Conservation (phyloP, 1,284 basidiomycete species). For the Hemileia vastatrix region DNA sequence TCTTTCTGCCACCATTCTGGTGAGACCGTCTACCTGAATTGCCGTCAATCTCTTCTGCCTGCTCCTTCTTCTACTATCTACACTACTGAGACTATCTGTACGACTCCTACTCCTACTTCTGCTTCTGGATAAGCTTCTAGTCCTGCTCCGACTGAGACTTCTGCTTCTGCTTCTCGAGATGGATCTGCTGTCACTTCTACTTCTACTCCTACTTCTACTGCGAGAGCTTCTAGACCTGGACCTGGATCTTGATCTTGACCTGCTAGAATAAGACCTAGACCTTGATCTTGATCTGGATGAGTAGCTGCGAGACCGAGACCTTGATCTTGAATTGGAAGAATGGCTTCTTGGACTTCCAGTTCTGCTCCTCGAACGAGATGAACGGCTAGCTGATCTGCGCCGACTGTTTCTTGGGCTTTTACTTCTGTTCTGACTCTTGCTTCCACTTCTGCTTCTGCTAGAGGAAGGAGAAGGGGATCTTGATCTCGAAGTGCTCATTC, state of each 20-base stretch:
- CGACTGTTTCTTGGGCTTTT: no score
- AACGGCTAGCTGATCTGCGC: neutral
- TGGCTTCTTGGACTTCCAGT: no score
- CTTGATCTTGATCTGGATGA: neutral
- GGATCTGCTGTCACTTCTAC: neutral
- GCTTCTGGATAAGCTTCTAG: neutral
- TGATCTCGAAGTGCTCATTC: neutral
- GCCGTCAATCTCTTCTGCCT: neutral
- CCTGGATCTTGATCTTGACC: neutral
- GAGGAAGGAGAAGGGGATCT: neutral
- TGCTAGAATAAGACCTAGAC: neutral
- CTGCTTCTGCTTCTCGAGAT: neutral
- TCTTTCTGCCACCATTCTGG: no score
- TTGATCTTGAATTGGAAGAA: neutral
- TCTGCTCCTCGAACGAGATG: neutral
- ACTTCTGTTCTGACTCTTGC: no score
- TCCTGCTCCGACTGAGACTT: neutral
- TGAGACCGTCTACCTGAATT: neutral
- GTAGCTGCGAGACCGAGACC: neutral
- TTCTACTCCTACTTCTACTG: no score
- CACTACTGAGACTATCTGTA: neutral
- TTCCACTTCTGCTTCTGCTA: no score
- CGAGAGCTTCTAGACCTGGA: neutral
- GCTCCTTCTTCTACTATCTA: neutral
- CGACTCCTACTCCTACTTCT: neutral